Percentiles rank a stretch among this genome's conserved stretches.
Conservation (phyloP, 2,329 filamentous ascomycete genomes). For the Fusarium stilboides region DNA sequence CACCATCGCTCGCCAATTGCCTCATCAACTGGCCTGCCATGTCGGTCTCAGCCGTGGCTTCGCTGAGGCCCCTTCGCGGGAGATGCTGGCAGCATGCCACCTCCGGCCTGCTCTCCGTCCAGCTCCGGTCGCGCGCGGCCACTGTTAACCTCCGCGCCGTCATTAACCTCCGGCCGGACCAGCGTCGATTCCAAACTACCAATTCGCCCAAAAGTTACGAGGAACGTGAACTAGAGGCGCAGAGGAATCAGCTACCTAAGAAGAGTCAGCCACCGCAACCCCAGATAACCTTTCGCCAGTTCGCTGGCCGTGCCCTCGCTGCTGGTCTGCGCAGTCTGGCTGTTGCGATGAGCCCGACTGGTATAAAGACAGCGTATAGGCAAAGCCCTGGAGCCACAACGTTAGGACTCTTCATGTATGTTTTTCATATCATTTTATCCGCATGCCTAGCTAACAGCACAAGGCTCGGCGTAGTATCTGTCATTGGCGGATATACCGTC, state of each 20-base stretch:
- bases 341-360: constrained; percentile 55
- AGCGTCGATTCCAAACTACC: constrained; percentile 51
- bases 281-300: constrained; percentile 53
- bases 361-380: constrained; percentile 54
- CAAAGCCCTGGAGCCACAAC: constrained; percentile 53
- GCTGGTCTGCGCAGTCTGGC: constrained; percentile 55
- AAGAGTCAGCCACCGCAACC: constrained; percentile 43
- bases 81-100: constrained; percentile 51
- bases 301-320: constrained; percentile 51
- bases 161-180: constrained; percentile 49
- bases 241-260: constrained; percentile 46
- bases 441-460: constrained; percentile 6
- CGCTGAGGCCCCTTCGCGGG: constrained; percentile 53
- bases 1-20: constrained; percentile 20
- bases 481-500: constrained; percentile 53
- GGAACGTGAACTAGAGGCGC: constrained; percentile 33
- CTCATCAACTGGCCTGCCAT: constrained; percentile 43
- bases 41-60: constrained; percentile 55
- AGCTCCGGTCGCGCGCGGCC: constrained; percentile 50
- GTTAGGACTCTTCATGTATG: constrained; percentile 54
- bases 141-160: constrained; percentile 51
- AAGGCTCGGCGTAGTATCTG: constrained; percentile 52
- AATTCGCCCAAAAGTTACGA: constrained; percentile 28
- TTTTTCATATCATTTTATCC: background rate
- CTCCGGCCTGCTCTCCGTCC: constrained; percentile 53